These are phyloP conservation scores for Epichloe coenophiala DNA, from an alignment of 2,329 filamentous ascomycete genomes.

Conservation along the genomic window DNA sequence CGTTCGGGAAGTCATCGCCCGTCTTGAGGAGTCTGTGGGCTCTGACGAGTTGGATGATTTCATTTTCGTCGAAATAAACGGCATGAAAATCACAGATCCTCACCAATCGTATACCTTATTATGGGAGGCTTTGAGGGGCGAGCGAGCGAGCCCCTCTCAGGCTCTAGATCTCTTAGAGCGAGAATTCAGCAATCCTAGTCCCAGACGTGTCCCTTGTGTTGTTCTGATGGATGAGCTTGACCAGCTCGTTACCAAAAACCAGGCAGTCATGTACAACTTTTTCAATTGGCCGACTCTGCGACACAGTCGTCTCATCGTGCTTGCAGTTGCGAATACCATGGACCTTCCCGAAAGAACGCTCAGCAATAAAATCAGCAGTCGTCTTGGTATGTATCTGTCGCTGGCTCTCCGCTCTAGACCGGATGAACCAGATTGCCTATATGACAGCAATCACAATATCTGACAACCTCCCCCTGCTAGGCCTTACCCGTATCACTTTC, in stretches of 20 bases:
- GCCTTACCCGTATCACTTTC: constrained; percentile 89
- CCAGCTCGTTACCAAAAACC: constrained; percentile 93
- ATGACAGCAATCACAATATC: neutral
- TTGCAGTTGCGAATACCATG: constrained; percentile 98
- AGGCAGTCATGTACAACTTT: constrained; percentile 99
- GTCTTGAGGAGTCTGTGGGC: constrained; percentile 74
- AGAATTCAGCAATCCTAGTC: constrained; percentile 85
- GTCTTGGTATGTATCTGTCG: constrained; percentile 38
- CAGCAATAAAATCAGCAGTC: constrained; percentile 96
- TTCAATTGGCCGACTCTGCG: constrained; percentile 96
- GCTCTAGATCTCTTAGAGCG: constrained; percentile 81
- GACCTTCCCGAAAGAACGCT: constrained; percentile 90
- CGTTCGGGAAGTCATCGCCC: constrained; percentile 83
- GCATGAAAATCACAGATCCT: constrained; percentile 98
- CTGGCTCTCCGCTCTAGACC: neutral
- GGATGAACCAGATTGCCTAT: neutral
- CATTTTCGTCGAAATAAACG: constrained; percentile 98
- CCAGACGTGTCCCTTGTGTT: constrained; percentile 83
- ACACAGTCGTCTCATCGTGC: constrained; percentile 85
- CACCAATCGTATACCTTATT: constrained; percentile 91
- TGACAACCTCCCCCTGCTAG: constrained; percentile 11
- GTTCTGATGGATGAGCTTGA: constrained; percentile 98
- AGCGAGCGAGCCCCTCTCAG: constrained; percentile 87
- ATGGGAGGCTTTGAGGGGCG: constrained; percentile 91
- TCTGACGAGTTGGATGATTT: constrained; percentile 94